These are phyloP conservation scores for Trematosphaeria pertusa DNA, from an alignment of 2,329 filamentous ascomycete species.

Conservation along the genomic window DNA sequence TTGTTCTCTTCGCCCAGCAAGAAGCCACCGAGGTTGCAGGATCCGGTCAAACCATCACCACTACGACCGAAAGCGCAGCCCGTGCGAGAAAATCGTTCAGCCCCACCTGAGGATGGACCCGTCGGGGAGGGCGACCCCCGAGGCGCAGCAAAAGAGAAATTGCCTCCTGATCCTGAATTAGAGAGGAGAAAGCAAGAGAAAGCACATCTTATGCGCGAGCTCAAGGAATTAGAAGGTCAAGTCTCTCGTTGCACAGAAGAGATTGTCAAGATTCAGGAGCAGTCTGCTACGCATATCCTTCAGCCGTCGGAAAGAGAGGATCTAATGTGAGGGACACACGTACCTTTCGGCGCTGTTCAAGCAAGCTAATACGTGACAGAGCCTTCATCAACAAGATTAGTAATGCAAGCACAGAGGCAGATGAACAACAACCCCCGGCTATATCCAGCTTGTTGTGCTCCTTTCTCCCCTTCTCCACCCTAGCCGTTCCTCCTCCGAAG, in stretches of 20 bases:
- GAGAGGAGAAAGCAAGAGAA: constrained; percentile 41
- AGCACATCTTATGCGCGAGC: constrained; percentile 32
- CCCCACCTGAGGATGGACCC: constrained; percentile 18
- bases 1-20: constrained; percentile 43
- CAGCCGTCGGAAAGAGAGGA: constrained; percentile 28
- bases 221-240: constrained; percentile 41
- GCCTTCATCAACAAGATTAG: constrained; percentile 31
- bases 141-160: constrained; percentile 4
- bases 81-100: constrained; percentile 19
- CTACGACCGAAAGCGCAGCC: constrained; percentile 19
- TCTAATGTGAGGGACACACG: constrained; percentile 25
- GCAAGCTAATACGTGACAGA: constrained; percentile 22
- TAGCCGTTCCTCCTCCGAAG: constrained; percentile 32
- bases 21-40: constrained; percentile 28
- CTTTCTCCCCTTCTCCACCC: constrained; percentile 48
- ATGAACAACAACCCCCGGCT: constrained; percentile 28
- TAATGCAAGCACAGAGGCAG: constrained; percentile 11
- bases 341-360: not conserved
- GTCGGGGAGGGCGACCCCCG: constrained; percentile 3
- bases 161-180: constrained; percentile 28
- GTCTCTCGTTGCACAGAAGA: constrained; percentile 36
- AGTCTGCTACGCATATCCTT: constrained; percentile 18
- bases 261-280: constrained; percentile 34
- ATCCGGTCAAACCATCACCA: constrained; percentile 22
- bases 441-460: constrained; percentile 47